A percentile compares a stretch with the other conserved stretches of the same genome.
Evolutionary conservation across 2,329 filamentous ascomycete species (phyloP).

Genomic region (Xylaria arbuscula): DNA sequence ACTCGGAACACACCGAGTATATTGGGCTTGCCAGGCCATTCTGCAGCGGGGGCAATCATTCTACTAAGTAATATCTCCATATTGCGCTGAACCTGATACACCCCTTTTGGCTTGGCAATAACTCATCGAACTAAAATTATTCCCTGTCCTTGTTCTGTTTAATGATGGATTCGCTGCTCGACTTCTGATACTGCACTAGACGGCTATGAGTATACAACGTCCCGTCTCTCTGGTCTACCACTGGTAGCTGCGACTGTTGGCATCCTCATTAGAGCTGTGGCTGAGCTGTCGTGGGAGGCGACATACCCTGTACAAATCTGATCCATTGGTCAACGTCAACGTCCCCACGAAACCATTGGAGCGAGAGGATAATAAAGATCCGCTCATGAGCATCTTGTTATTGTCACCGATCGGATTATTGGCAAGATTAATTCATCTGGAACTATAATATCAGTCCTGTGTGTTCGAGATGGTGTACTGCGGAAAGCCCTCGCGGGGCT

Average conservation of each 20-base stretch:
- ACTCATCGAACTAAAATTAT: conserved; percentile 5
- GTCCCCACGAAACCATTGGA: not conserved
- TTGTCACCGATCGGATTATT: not conserved
- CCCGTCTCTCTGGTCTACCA: not conserved
- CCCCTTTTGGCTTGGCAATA: conserved; percentile 16
- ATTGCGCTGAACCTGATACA: conserved; percentile 7
- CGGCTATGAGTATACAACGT: conserved; percentile 6
- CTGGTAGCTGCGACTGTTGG: not conserved
- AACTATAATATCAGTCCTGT: not conserved
- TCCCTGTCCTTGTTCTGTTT: conserved; percentile 1
- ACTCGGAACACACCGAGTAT: conserved; percentile 3
- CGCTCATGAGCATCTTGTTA: not conserved
- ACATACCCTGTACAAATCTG: conserved; percentile 5
- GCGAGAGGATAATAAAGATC: not conserved
- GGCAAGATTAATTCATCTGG: not conserved
- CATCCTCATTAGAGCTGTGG: conserved; percentile 6
- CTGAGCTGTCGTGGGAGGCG: not conserved
- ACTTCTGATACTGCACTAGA: not conserved
- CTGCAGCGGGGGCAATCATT: not conserved
- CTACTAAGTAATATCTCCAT: not conserved
- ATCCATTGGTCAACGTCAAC: conserved; percentile 11
- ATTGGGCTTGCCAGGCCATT: conserved; percentile 3
- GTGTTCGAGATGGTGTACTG: conserved; percentile 69
- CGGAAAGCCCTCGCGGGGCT: conserved; percentile 74
- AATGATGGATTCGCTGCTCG: not conserved